Conservation (phyloP, 208 protist species). For the Trypanosoma cruzi region DNA sequence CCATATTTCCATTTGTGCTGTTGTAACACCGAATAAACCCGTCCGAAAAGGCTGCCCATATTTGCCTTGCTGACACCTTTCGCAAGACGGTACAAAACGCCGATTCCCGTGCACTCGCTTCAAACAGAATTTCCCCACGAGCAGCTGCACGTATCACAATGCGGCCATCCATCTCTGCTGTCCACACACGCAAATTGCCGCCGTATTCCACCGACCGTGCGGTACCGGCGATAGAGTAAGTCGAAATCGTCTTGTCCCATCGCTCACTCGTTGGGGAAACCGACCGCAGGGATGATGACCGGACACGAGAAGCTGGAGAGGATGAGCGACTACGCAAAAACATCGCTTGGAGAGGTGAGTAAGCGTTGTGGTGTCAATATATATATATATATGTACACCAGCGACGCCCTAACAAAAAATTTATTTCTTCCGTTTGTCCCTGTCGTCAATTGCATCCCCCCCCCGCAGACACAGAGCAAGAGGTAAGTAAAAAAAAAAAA, state of each 20-base stretch:
- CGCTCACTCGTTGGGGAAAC: conserved; percentile 31
- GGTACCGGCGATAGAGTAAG: conserved; percentile 30
- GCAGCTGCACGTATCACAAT: conserved; percentile 49
- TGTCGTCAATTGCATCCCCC: too few relatives aligned
- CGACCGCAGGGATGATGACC: conserved; percentile 19
- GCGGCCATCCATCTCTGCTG: conserved; percentile 57
- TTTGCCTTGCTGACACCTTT: conserved; percentile 25
- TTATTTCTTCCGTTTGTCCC: too few relatives aligned
- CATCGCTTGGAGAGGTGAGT: neutral
- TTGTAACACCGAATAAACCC: conserved; percentile 61
- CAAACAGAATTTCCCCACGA: conserved; percentile 16
- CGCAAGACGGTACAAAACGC: conserved; percentile 22
- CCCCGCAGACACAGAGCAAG: too few relatives aligned
- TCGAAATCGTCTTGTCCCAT: conserved; percentile 37
- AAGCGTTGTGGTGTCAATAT: too few relatives aligned
- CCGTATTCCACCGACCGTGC: conserved; percentile 59
- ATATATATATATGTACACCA: too few relatives aligned
- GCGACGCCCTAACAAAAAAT: too few relatives aligned
- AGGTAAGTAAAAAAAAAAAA: too few relatives aligned
- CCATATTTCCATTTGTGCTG: conserved; percentile 38
- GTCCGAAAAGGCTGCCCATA: conserved; percentile 70
- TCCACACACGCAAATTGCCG: conserved; percentile 57
- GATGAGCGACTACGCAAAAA: neutral
- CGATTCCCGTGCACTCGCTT: neutral
- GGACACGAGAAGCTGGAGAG: neutral